Percentiles rank a stretch among this genome's conserved stretches.
Evolutionary conservation across 2,329 filamentous ascomycete species (phyloP).

Genomic region (Fusarium beomiforme): DNA sequence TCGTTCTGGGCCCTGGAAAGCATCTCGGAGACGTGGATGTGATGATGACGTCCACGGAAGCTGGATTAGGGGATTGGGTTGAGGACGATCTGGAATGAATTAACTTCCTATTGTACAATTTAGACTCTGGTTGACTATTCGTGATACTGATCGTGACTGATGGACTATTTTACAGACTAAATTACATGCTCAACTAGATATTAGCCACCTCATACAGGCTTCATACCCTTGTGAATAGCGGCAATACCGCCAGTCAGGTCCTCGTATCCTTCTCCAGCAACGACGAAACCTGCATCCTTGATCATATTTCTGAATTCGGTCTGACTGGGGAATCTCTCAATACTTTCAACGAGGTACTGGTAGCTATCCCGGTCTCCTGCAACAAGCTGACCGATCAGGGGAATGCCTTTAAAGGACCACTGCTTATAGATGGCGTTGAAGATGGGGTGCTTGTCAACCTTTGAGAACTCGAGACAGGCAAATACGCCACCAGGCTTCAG

Average conservation of each 20-base stretch:
- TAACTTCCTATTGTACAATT: constrained; percentile 41
- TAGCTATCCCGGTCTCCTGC: constrained; percentile 95
- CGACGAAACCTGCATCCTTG: constrained; percentile 81
- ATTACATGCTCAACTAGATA: constrained; percentile 33
- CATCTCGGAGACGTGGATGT: constrained; percentile 30
- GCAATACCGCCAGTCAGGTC: constrained; percentile 93
- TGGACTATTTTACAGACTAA: constrained; percentile 30
- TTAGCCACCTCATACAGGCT: constrained; percentile 63
- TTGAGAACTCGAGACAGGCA: constrained; percentile 94
- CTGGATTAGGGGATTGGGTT: constrained; percentile 26
- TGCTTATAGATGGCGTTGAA: constrained; percentile 91
- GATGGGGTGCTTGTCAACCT: constrained; percentile 77
- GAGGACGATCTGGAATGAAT: constrained; percentile 37
- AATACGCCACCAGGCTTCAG: constrained; percentile 96
- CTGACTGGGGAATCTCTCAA: constrained; percentile 91
- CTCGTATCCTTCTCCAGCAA: constrained; percentile 86
- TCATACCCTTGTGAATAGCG: constrained; percentile 96
- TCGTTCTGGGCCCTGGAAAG: constrained; percentile 41
- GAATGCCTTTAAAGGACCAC: constrained; percentile 96
- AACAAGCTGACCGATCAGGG: constrained; percentile 93
- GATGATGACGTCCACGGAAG: constrained; percentile 29
- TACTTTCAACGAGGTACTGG: constrained; percentile 98
- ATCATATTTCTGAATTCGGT: constrained; percentile 87
- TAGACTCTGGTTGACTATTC: constrained; percentile 20
- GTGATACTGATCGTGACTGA: constrained; percentile 20